A percentile compares a stretch with the other conserved stretches of the same genome.
phyloP scores from a whole-genome alignment of 2,329 filamentous ascomycete genomes.

The Epichloe elymi region DNA sequence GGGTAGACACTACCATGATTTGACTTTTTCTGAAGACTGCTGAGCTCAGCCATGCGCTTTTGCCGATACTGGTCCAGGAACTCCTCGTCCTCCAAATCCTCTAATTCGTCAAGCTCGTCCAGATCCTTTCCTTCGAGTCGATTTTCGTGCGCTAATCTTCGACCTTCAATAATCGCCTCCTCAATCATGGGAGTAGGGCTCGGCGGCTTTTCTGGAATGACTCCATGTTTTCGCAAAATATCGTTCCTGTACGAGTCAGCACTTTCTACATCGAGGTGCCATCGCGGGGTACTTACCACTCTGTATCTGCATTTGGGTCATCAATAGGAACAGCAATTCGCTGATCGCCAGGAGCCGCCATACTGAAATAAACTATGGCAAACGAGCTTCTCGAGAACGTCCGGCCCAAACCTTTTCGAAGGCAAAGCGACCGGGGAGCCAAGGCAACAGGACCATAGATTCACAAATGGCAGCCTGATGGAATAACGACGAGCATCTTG shows the following conservation, averaged over 20 bases:
- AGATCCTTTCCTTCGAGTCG: conserved; percentile 86
- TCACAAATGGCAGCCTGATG: background rate
- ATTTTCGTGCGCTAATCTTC: conserved; percentile 78
- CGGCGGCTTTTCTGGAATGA: conserved; percentile 95
- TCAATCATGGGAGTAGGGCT: conserved; percentile 94
- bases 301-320: conserved; percentile 91
- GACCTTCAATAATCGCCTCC: conserved; percentile 78
- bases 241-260: conserved; percentile 62
- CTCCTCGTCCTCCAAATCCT: conserved; percentile 88
- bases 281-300: conserved; percentile 54
- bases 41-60: conserved; percentile 76
- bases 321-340: conserved; percentile 73
- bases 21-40: conserved; percentile 59
- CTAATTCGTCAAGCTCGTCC: conserved; percentile 83
- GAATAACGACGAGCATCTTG: conserved; percentile 1
- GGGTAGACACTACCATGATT: conserved; percentile 87
- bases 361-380: conserved; percentile 16
- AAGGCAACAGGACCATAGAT: background rate
- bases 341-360: conserved; percentile 51
- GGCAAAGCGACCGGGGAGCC: background rate
- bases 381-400: background rate
- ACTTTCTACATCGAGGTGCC: conserved; percentile 1
- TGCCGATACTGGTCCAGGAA: conserved; percentile 82
- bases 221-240: conserved; percentile 87
- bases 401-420: background rate